Conservation (phyloP, 169 alveolate genomes). For the Miamiensis avidus region DNA sequence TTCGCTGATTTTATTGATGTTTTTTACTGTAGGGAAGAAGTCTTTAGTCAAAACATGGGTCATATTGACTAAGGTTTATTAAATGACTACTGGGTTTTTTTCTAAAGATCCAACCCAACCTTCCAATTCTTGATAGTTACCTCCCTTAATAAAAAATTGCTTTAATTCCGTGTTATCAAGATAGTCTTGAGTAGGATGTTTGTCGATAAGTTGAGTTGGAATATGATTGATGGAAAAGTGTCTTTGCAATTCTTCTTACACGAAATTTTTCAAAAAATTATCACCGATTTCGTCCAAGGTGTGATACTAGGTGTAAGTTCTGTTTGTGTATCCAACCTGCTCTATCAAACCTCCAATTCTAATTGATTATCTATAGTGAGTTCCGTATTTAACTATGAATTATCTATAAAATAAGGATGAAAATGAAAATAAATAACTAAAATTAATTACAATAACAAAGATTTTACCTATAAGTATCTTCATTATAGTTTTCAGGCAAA, state of each 20-base stretch:
- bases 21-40: neutral
- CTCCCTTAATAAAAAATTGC: neutral
- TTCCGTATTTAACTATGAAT: neutral
- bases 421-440: too few species aligned
- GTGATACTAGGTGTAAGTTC: neutral
- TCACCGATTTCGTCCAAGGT: neutral
- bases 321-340: neutral
- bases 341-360: neutral
- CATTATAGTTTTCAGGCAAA: neutral
- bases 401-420: neutral
- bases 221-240: neutral
- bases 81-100: neutral
- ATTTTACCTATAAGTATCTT: neutral
- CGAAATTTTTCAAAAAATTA: neutral
- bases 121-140: neutral
- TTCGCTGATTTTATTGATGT: neutral
- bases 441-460: too few species aligned
- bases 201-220: neutral
- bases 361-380: neutral
- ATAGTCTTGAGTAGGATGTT: neutral
- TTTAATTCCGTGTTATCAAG: neutral
- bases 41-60: neutral
- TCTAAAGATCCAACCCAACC: neutral
- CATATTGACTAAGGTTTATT: neutral
- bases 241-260: neutral